Conservation (phyloP, 2,329 filamentous ascomycete species). For the Paracorniculantispora psalliotae region DNA sequence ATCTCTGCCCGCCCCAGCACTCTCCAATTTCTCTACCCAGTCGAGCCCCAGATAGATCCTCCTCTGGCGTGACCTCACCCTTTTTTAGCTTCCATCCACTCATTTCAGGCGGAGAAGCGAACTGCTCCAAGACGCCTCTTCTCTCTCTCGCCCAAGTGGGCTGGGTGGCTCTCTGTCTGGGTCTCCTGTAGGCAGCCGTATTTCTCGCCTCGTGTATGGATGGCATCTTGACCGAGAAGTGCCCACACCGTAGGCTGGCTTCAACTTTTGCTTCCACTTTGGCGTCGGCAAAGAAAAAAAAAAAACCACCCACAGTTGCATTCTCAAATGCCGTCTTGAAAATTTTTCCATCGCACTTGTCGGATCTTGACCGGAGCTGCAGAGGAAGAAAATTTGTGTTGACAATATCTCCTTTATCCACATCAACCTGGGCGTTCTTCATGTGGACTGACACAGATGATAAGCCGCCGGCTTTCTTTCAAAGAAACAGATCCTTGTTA, state of each 20-base stretch:
- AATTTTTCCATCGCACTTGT: background rate
- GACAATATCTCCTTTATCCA: background rate
- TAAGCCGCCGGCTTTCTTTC: background rate
- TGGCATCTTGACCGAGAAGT: background rate
- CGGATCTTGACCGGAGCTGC: background rate
- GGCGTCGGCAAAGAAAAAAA: background rate
- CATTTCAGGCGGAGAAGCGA: background rate
- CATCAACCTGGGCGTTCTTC: background rate
- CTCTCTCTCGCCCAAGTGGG: too few species aligned
- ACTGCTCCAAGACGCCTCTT: too few species aligned
- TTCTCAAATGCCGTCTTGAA: background rate
- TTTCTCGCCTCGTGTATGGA: slow-evolving; percentile 11
- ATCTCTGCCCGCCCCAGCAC: background rate
- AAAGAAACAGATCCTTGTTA: slow-evolving; percentile 3
- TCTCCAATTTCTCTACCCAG: slow-evolving; percentile 12
- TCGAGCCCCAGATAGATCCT: slow-evolving; percentile 4
- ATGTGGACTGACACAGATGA: background rate
- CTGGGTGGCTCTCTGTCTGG: background rate
- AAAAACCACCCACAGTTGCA: background rate
- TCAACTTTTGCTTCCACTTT: slow-evolving; percentile 4
- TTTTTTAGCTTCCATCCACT: background rate
- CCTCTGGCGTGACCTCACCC: background rate
- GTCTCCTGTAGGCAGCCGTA: slow-evolving; percentile 8
- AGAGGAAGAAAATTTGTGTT: background rate
- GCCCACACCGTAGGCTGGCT: slow-evolving; percentile 1